These are phyloP conservation scores for Suillus subaureus DNA, from an alignment of 768 basidiomycete genomes.

Conservation along the genomic window DNA sequence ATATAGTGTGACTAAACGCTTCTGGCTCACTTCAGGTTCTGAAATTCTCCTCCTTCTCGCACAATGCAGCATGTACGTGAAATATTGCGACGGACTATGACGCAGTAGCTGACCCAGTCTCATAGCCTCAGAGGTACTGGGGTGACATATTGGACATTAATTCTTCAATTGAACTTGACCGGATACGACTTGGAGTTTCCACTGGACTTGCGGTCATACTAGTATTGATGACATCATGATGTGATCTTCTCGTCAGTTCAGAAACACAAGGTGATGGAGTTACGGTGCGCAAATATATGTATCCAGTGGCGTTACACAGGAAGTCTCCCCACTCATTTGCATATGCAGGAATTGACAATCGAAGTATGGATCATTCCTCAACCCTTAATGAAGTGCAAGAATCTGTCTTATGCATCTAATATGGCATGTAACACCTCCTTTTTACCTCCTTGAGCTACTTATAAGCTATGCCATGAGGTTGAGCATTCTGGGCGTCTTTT, in stretches of 20 bases:
- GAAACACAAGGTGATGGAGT: background rate
- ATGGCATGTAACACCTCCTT: background rate
- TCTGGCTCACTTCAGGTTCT: background rate
- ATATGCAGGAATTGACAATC: background rate
- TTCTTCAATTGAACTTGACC: background rate
- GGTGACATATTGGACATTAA: background rate
- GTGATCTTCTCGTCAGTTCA: too few relatives aligned
- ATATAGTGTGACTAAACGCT: background rate
- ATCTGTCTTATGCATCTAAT: background rate
- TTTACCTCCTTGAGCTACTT: background rate
- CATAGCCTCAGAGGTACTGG: background rate
- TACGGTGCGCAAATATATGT: background rate
- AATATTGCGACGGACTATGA: background rate
- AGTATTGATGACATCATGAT: background rate
- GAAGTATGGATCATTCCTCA: background rate
- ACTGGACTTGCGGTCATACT: background rate
- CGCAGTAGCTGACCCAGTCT: background rate
- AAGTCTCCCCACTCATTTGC: background rate
- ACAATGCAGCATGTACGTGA: background rate
- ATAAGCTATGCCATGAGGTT: conserved; percentile 1
- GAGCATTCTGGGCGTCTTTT: background rate
- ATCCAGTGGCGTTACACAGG: background rate
- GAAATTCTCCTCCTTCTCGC: background rate
- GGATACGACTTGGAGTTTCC: background rate
- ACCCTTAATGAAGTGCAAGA: too few relatives aligned